phyloP scores from a whole-genome alignment of 108 stramenopile genomes.

The Nitzschia inconspicua region DNA sequence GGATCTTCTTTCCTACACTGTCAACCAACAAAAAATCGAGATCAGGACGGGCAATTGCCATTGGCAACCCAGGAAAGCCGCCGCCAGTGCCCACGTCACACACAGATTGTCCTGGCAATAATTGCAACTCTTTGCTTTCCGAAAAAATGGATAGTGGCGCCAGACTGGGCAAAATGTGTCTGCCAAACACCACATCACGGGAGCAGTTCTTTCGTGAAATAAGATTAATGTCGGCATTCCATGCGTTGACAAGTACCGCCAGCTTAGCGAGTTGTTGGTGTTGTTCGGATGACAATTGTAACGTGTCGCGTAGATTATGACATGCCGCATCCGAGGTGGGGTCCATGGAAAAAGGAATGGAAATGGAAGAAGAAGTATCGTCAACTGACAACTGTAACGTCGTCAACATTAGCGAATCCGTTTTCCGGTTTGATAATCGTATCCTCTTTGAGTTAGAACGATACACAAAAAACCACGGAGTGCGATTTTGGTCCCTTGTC shows the following conservation, averaged over 20 bases:
- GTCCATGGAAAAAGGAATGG: constrained; percentile 40
- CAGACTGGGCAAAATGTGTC: constrained; percentile 77
- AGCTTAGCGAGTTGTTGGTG: constrained; percentile 52
- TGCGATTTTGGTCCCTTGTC: too few relatives aligned
- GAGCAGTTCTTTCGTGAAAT: constrained; percentile 75
- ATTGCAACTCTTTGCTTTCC: not conserved
- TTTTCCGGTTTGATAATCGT: too few relatives aligned
- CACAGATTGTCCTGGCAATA: constrained; percentile 18
- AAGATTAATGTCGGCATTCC: constrained; percentile 86
- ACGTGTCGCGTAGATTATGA: constrained; percentile 12
- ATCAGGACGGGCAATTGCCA: constrained; percentile 75
- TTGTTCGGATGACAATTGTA: constrained; percentile 30
- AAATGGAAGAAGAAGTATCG: constrained; percentile 14
- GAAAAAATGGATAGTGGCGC: constrained; percentile 42
- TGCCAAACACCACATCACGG: constrained; percentile 56
- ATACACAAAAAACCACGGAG: too few relatives aligned
- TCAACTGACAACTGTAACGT: too few relatives aligned
- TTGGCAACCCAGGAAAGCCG: constrained; percentile 90
- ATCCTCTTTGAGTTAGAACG: too few relatives aligned
- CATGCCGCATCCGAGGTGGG: constrained; percentile 33
- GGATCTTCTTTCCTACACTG: constrained; percentile 77
- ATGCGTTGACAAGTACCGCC: constrained; percentile 57
- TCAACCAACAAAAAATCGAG: constrained; percentile 75
- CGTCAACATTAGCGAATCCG: too few relatives aligned
- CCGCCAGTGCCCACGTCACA: constrained; percentile 81